Conservation (phyloP, 257 asterid species). For the Nicotiana otophora region DNA sequence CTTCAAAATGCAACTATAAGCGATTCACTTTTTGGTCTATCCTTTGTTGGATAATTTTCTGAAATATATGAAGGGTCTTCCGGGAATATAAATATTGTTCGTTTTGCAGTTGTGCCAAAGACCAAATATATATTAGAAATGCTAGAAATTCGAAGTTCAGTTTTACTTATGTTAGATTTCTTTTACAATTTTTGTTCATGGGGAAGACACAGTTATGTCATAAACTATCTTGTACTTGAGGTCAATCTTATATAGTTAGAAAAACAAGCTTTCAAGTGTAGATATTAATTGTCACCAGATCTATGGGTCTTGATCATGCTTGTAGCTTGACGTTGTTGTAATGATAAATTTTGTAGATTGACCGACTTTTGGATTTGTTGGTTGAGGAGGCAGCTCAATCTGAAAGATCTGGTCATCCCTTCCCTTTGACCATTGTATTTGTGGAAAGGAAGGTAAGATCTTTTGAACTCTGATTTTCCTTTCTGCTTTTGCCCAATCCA, state of each 20-base stretch:
- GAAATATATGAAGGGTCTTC: neutral
- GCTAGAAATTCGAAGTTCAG: neutral
- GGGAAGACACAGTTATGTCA: neutral
- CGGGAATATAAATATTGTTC: neutral
- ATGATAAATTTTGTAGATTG: constrained; percentile 47
- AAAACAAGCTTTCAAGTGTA: neutral
- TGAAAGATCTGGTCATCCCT: constrained; percentile 54
- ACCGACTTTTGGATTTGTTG: constrained; percentile 69
- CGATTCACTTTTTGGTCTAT: neutral
- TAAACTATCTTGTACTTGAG: constrained; percentile 1
- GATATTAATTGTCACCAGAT: neutral
- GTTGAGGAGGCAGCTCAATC: constrained; percentile 78
- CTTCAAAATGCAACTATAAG: neutral
- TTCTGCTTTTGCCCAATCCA: neutral
- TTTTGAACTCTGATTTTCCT: neutral
- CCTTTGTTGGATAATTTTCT: neutral
- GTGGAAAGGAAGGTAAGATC: constrained; percentile 78
- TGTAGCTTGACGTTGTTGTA: neutral
- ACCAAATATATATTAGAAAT: neutral
- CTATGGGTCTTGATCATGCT: neutral
- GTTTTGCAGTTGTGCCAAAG: neutral
- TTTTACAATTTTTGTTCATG: neutral
- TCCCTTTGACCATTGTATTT: constrained; percentile 87
- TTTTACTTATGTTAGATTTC: neutral
- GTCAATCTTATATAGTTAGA: neutral